phyloP scores from a whole-genome alignment of 352 stramenopile genomes.

The Pythium scleroteichum region DNA sequence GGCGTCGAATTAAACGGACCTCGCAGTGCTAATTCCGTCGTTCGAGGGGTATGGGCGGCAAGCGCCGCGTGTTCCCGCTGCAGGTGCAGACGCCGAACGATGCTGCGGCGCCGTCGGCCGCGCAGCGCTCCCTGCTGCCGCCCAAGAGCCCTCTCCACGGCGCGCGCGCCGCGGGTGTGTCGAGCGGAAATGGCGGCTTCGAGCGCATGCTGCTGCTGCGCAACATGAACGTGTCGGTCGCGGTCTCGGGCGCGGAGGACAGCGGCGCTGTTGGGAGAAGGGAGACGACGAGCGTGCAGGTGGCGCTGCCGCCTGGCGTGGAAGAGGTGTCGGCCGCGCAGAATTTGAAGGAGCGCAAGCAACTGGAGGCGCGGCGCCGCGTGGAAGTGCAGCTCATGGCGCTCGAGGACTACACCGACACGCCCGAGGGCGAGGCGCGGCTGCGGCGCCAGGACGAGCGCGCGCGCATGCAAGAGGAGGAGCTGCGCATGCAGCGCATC shows the following conservation, averaged over 20 bases:
- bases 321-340: conserved; percentile 58
- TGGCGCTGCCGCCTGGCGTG: neutral
- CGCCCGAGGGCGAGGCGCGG: conserved; percentile 46
- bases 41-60: conserved; percentile 9
- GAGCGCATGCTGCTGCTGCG: conserved; percentile 54
- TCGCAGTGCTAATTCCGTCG: no score
- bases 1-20: no score
- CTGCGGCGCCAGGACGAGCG: conserved; percentile 53
- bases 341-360: conserved; percentile 62
- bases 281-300: neutral
- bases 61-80: conserved; percentile 46
- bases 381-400: conserved; percentile 50
- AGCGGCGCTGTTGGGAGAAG: neutral
- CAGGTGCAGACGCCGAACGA: conserved; percentile 31
- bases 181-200: conserved; percentile 25
- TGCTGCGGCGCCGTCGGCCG: conserved; percentile 4
- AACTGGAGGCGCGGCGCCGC: conserved; percentile 47
- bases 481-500: conserved; percentile 45
- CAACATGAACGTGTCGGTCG: conserved; percentile 48
- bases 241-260: conserved; percentile 3
- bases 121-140: conserved; percentile 32
- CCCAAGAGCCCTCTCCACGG: conserved; percentile 52
- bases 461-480: conserved; percentile 59
- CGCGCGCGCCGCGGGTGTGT: neutral
- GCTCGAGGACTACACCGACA: conserved; percentile 63